phyloP scores from a whole-genome alignment of 2,329 filamentous ascomycete species.

The Helotiales sp. region DNA sequence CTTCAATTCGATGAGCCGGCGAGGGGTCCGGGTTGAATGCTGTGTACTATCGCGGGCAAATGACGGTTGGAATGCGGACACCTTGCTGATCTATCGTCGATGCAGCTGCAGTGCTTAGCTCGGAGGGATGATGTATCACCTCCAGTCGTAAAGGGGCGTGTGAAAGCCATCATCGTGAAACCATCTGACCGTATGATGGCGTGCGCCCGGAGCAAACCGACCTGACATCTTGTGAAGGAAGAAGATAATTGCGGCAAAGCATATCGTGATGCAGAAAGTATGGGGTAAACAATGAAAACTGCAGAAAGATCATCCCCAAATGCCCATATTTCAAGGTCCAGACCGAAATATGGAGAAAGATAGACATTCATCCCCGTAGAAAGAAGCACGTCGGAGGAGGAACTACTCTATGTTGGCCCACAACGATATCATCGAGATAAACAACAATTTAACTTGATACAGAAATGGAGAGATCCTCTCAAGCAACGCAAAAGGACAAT shows the following conservation, averaged over 20 bases:
- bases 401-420: neutral
- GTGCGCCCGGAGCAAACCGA: neutral
- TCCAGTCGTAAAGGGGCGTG: neutral
- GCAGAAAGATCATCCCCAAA: neutral
- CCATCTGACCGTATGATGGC: too few relatives aligned
- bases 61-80: neutral
- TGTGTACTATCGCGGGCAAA: neutral
- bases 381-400: neutral
- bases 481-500: neutral
- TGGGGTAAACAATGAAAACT: neutral
- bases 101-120: neutral
- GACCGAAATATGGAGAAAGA: neutral
- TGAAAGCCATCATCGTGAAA: neutral
- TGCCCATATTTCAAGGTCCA: neutral
- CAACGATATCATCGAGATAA: neutral
- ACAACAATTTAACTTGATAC: neutral
- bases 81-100: neutral
- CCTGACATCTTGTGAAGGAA: neutral
- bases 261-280: neutral
- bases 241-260: too few relatives aligned
- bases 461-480: neutral
- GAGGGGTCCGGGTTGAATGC: neutral
- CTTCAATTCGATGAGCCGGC: neutral
- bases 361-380: neutral
- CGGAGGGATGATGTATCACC: neutral